A percentile compares a stretch with the other conserved stretches of the same genome.
These are phyloP conservation scores for Plasmodium cynomolgi DNA, from an alignment of 169 alveolate species.

Conservation along the genomic window DNA sequence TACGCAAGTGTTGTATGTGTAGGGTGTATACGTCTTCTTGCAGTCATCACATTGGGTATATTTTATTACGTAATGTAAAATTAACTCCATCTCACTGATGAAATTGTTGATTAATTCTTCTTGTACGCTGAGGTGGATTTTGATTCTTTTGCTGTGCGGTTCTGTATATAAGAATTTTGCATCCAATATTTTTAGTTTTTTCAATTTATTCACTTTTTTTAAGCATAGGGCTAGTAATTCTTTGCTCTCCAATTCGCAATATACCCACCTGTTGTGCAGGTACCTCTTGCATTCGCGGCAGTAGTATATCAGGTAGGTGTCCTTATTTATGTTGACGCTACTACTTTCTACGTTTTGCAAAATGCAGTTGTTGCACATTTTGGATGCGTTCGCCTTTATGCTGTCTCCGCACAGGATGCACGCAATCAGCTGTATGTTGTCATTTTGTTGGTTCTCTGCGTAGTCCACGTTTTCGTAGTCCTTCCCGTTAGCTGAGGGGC, in stretches of 20 bases:
- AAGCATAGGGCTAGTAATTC: constrained; percentile 97
- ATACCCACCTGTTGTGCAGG: constrained; percentile 95
- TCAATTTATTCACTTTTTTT: constrained; percentile 96
- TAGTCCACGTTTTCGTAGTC: constrained; percentile 20
- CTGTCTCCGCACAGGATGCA: constrained; percentile 95
- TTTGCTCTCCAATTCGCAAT: constrained; percentile 95
- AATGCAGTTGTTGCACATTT: constrained; percentile 94
- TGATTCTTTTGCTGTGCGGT: constrained; percentile 96
- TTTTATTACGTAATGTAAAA: constrained; percentile 92
- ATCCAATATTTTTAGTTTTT: constrained; percentile 93
- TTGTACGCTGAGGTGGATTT: constrained; percentile 95
- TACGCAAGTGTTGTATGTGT: constrained; percentile 97
- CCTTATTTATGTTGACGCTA: constrained; percentile 59
- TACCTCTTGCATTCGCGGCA: constrained; percentile 95
- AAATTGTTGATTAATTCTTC: constrained; percentile 94
- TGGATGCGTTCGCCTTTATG: constrained; percentile 90
- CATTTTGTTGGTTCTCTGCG: neutral
- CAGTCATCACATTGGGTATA: constrained; percentile 98
- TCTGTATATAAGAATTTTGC: constrained; percentile 97
- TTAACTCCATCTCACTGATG: constrained; percentile 91
- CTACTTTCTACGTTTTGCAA: constrained; percentile 88
- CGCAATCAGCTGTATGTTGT: constrained; percentile 3
- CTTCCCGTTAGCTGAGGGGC: neutral
- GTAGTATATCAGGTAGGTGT: constrained; percentile 80
- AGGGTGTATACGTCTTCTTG: constrained; percentile 98